Base-by-base conservation (phyloP, 202 grass and related monocot species). In the Panicum virgatum region DNA sequence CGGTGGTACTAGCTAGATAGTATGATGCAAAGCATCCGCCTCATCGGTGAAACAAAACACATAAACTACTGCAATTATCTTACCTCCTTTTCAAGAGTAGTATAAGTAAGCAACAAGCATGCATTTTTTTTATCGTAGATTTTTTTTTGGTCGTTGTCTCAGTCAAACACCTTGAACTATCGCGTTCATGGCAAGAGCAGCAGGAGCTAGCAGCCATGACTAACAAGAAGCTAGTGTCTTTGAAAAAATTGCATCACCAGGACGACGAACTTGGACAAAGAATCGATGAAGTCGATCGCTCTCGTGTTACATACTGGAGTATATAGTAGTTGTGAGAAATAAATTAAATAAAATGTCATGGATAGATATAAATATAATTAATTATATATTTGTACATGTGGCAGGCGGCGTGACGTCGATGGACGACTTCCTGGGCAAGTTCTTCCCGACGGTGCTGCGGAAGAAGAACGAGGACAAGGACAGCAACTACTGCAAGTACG, bases 401-500 rank as follows among this genome's bases (percentile, higher is more conserved):
- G 54, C 8, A 96, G 93, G 93, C 6, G 93, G 93, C 0, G 93
- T 96, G 61, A 93, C 93, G 3, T 85, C 83, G 11, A 96, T 93
- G 90, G 86, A 96, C 7, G 90, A 97, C 76, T 97, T 97, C 72
- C 37, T 97, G 47, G 29, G 29, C 0, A 73, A 98, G 82, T 98
- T 98, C 80, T 98, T 98, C 48, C 96, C 96, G 66, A 1, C 4
- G 75, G 96, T 98, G 84, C 85, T 93, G 74, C 79, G 40, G 6
- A 86, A 82, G 76, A 98, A 98, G 80, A 7, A 87, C 32, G 76
- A 85, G 82, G 82, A 85, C 20, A 88, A 77, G 79, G 92, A 98
- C 20, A 95, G 92, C 90, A 98, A 94, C 86, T 98, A 98, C 79
- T 98, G 95, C 84, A 98, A 94, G 90, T 98, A 94, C 42, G 92